Conservation (phyloP, 441 rosid species). For the Capsella rubella region DNA sequence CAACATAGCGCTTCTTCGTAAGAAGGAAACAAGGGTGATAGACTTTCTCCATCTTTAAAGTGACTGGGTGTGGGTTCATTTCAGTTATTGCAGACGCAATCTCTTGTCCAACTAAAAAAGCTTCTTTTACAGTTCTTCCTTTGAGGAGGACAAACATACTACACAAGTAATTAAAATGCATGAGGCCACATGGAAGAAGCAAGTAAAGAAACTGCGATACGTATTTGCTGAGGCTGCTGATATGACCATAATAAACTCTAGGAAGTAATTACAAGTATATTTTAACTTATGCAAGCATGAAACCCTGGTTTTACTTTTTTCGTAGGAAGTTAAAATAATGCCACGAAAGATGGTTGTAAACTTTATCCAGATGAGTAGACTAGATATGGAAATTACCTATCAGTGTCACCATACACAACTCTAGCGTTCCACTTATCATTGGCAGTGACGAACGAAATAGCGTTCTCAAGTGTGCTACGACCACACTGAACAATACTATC, state of each 20-base stretch:
- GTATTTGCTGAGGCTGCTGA: slow-evolving; percentile 6
- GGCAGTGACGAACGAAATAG: slow-evolving; percentile 81
- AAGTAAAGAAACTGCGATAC: slow-evolving; percentile 18
- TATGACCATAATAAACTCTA: slow-evolving; percentile 8
- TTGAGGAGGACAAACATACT: slow-evolving; percentile 98
- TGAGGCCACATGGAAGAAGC: slow-evolving; percentile 27
- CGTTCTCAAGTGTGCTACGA: slow-evolving; percentile 90
- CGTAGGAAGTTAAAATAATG: slow-evolving; percentile 16
- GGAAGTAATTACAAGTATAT: not conserved
- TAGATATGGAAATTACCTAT: slow-evolving; percentile 61
- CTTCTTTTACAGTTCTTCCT: slow-evolving; percentile 76
- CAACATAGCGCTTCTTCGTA: slow-evolving; percentile 96
- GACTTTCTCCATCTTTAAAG: slow-evolving; percentile 97
- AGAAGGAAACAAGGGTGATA: slow-evolving; percentile 95
- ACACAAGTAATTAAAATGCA: slow-evolving; percentile 44
- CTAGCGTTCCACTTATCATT: slow-evolving; percentile 81
- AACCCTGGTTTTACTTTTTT: not conserved
- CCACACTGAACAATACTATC: slow-evolving; percentile 99
- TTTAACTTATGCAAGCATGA: slow-evolving; percentile 1
- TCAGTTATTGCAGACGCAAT: slow-evolving; percentile 88
- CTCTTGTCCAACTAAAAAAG: slow-evolving; percentile 80
- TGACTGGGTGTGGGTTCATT: slow-evolving; percentile 91
- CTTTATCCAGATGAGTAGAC: slow-evolving; percentile 13
- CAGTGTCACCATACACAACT: slow-evolving; percentile 96
- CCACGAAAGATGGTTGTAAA: slow-evolving; percentile 4